Base-by-base conservation (phyloP, 371 early-diverging fungal species). In the Mortierella sp. region DNA sequence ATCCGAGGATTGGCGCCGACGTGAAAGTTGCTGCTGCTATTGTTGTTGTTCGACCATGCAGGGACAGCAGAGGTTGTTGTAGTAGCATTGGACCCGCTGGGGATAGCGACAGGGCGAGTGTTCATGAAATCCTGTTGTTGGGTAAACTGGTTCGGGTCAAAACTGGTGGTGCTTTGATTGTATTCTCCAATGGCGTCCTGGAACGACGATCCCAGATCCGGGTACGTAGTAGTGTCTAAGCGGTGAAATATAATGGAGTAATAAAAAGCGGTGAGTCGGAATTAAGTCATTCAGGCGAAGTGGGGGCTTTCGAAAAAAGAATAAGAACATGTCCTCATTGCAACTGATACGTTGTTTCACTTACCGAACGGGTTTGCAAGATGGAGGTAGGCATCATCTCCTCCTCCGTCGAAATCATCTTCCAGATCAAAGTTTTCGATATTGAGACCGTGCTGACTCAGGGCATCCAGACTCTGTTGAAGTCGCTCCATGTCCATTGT, bases 391-490 rank as follows among this genome's bases (percentile, higher is more conserved):
- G 66, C 43, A 48, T 74, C 71, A 31, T 66, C 48, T 64, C 43
- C 64, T 2, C 48, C 68, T 24, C 45, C 31, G 22, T 50, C 48
- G 9, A 67, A 48, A 29, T 70, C 63, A 19, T 69, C 69, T 40
- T 73, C 70, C 37, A 79, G 58, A 40, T 68, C 61, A 29, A 73
- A 73, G 41, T 70, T 45, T 7, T 73, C 74, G 3, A 64, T 69
- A 69, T 64, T 71, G 1, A 80, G 37, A 7, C 70, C 70, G 45
- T 80, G 70, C 31, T 72, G 66, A 13, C 70, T 43, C 2, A 80
- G 70, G 8, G 69, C 80, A 39, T 80, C 72, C 31, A 80, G 61
- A 47, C 70, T 76, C 47, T 73, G 55, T 24, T 80, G 73, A 14
- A 80, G 31, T 16, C 73, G 70, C 22, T 80, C 80, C 63, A 76